A percentile compares a stretch with the other conserved stretches of the same genome.
Conservation (phyloP, 768 basidiomycete genomes). For the Clathrus columnatus region DNA sequence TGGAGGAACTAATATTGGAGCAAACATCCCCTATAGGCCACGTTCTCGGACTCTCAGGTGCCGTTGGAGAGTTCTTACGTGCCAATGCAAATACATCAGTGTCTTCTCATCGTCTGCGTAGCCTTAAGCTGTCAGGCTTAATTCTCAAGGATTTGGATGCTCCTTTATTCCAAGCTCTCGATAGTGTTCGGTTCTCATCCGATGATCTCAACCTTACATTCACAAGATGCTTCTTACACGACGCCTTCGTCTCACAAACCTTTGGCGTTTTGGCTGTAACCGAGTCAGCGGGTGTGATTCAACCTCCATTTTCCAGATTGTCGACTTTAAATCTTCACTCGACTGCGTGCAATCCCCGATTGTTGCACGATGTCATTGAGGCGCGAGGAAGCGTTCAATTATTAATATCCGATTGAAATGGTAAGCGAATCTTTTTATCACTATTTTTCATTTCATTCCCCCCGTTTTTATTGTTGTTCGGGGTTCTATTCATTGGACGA, state of each 20-base stretch:
- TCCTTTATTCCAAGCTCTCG: not conserved
- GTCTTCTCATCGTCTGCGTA: not conserved
- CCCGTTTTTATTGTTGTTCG: too few species aligned
- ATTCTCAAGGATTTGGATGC: not conserved
- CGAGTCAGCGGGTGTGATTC: not conserved
- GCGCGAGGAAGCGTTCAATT: too few species aligned
- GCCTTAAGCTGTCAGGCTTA: not conserved
- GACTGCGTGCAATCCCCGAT: not conserved
- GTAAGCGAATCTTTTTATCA: not conserved
- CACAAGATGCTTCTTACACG: not conserved
- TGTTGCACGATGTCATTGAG: not conserved
- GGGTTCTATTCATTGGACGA: too few species aligned
- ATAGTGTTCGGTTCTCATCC: not conserved
- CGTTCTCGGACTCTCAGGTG: not conserved
- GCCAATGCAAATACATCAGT: not conserved
- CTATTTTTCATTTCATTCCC: not conserved
- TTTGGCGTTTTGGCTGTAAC: not conserved
- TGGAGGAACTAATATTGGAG: conserved; percentile 2
- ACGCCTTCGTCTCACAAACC: not conserved
- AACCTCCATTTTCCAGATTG: not conserved
- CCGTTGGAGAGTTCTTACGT: not conserved
- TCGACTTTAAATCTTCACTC: not conserved
- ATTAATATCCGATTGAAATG: not conserved
- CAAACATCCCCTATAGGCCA: conserved; percentile 3
- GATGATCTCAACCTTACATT: not conserved